These are phyloP conservation scores for Blastocystis sp. DNA, from an alignment of 352 stramenopile genomes.

Conservation along the genomic window DNA sequence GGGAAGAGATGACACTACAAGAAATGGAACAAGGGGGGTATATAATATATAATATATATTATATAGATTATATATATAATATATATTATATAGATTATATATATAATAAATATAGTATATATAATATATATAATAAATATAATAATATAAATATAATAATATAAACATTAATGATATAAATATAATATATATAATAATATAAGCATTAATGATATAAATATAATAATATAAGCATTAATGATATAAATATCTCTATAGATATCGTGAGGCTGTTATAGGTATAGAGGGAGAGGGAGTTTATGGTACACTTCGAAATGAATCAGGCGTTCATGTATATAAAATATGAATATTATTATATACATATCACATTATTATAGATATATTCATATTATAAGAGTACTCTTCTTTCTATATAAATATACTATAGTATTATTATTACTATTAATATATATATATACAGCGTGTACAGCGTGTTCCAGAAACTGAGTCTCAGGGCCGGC, in stretches of 20 bases:
- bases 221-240: background rate
- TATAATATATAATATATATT: background rate
- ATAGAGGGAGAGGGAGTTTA: slow-evolving; percentile 61
- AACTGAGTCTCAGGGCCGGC: slow-evolving; percentile 67
- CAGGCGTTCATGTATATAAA: slow-evolving; percentile 74
- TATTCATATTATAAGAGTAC: too few relatives aligned
- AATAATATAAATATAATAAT: background rate
- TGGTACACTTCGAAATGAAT: slow-evolving; percentile 91
- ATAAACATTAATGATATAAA: background rate
- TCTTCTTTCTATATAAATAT: too few relatives aligned
- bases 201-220: background rate
- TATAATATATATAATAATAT: background rate
- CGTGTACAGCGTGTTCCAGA: slow-evolving; percentile 83
- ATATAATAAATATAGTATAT: too few relatives aligned
- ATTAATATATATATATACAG: slow-evolving; percentile 4
- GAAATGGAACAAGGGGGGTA: slow-evolving; percentile 59
- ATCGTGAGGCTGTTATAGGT: slow-evolving; percentile 47
- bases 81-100: too few relatives aligned
- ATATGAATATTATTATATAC: too few relatives aligned
- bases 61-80: slow-evolving; percentile 12
- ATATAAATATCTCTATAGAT: too few relatives aligned
- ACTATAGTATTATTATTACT: background rate
- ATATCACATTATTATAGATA: too few relatives aligned
- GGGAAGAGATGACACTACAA: slow-evolving; percentile 63
- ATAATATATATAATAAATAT: slow-evolving; percentile 3